Conservation (phyloP, 1,284 basidiomycete genomes). For the Stereum hirsutum region DNA sequence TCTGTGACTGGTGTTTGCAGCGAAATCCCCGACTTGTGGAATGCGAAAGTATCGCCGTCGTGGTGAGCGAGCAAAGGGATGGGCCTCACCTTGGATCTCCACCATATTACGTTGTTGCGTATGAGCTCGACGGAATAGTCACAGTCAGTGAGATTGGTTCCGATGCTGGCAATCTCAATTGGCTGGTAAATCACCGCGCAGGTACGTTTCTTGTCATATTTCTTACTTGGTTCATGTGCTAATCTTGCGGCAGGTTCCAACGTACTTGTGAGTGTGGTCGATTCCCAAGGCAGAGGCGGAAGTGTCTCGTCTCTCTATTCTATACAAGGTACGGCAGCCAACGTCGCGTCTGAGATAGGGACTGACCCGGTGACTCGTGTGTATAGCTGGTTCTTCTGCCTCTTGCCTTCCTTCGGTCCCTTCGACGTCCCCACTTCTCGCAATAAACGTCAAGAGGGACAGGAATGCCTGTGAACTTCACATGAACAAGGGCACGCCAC, state of each 20-base stretch:
- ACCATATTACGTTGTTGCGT: slow-evolving; percentile 42
- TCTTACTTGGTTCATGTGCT: background rate
- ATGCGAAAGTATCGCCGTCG: slow-evolving; percentile 14
- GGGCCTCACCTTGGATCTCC: slow-evolving; percentile 20
- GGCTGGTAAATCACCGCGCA: slow-evolving; percentile 32
- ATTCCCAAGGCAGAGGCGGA: slow-evolving; percentile 32
- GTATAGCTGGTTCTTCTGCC: slow-evolving; percentile 26
- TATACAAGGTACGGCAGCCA: slow-evolving; percentile 22
- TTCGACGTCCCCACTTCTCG: slow-evolving; percentile 25
- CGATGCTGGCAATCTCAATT: slow-evolving; percentile 27
- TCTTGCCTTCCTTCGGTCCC: slow-evolving; percentile 25
- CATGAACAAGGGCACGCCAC: slow-evolving; percentile 34
- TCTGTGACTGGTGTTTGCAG: background rate
- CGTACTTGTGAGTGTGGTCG: slow-evolving; percentile 33
- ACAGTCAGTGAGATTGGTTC: slow-evolving; percentile 30
- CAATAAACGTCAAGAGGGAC: slow-evolving; percentile 30
- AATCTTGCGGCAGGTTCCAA: slow-evolving; percentile 24
- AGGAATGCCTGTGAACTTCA: slow-evolving; percentile 35
- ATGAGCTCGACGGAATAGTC: slow-evolving; percentile 30
- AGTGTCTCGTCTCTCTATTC: slow-evolving; percentile 27
- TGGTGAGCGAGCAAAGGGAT: slow-evolving; percentile 3
- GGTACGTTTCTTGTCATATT: slow-evolving; percentile 23
- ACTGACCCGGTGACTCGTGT: slow-evolving; percentile 5
- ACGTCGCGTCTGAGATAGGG: background rate
- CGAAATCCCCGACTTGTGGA: slow-evolving; percentile 2